Conservation (phyloP, 1,139 yeast species). For the Pneumocystis canis region DNA sequence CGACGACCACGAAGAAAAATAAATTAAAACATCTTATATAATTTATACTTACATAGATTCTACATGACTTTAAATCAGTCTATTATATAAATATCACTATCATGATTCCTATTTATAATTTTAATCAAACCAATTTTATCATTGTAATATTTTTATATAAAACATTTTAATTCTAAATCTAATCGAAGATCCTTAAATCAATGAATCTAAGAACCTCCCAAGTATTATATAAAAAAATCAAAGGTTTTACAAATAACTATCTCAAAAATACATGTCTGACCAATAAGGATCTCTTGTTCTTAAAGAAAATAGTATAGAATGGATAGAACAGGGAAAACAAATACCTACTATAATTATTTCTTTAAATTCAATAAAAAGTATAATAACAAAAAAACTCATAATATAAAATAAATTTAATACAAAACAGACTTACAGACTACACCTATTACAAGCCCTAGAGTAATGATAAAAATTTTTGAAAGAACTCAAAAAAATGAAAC, state of each 20-base stretch:
- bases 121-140: not conserved
- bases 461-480: constrained; percentile 8
- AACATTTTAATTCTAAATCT: not conserved
- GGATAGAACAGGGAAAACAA: constrained; percentile 9
- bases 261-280: not conserved
- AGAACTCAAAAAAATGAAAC: constrained; percentile 8
- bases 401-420: not conserved
- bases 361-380: constrained; percentile 9
- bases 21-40: not conserved
- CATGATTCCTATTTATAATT: not conserved
- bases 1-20: constrained; percentile 1
- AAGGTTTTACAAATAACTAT: not conserved
- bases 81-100: not conserved
- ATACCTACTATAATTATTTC: constrained; percentile 7
- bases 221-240: not conserved
- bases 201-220: not conserved
- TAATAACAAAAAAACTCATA: not conserved
- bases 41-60: not conserved
- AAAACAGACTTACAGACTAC: constrained; percentile 9
- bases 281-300: constrained; percentile 1
- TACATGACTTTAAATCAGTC: not conserved
- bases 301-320: constrained; percentile 8
- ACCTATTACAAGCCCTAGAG: constrained; percentile 7
- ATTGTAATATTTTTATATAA: not conserved
- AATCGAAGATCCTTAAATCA: not conserved